phyloP scores from a whole-genome alignment of 768 basidiomycete species.

The Boletus subcaerulescens region DNA sequence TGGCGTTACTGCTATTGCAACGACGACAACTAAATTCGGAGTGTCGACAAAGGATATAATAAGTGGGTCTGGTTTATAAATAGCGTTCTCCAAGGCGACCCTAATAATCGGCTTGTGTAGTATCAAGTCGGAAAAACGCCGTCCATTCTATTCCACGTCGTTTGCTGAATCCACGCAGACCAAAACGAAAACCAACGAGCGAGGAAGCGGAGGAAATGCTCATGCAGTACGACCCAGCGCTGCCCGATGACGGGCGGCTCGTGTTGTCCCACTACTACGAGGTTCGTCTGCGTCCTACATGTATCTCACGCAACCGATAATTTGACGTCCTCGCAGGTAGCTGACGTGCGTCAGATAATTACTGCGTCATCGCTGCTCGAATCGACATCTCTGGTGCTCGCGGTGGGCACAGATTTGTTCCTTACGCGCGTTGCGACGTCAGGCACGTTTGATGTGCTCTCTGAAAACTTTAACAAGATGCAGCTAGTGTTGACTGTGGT shows the following conservation, averaged over 20 bases:
- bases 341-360: conserved; percentile 62
- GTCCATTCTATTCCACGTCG: conserved; percentile 72
- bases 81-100: neutral
- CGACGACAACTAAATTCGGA: conserved; percentile 85
- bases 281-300: conserved; percentile 31
- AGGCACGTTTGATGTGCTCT: conserved; percentile 88
- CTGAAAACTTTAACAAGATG: conserved; percentile 88
- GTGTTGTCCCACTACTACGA: conserved; percentile 56
- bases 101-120: conserved; percentile 38
- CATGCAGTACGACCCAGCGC: conserved; percentile 76
- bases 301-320: neutral
- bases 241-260: conserved; percentile 64
- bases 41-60: conserved; percentile 86
- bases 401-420: conserved; percentile 89
- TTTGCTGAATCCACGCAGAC: conserved; percentile 80
- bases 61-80: conserved; percentile 44
- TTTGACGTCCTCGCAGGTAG: conserved; percentile 45
- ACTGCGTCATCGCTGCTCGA: conserved; percentile 86
- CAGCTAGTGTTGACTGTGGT: conserved; percentile 83
- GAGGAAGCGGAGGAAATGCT: conserved; percentile 86
- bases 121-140: conserved; percentile 72
- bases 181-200: conserved; percentile 67
- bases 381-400: conserved; percentile 86
- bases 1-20: conserved; percentile 63
- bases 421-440: conserved; percentile 81